These are phyloP conservation scores for Sporobolomyces pararoseus DNA, from an alignment of 768 basidiomycete genomes.

Conservation along the genomic window DNA sequence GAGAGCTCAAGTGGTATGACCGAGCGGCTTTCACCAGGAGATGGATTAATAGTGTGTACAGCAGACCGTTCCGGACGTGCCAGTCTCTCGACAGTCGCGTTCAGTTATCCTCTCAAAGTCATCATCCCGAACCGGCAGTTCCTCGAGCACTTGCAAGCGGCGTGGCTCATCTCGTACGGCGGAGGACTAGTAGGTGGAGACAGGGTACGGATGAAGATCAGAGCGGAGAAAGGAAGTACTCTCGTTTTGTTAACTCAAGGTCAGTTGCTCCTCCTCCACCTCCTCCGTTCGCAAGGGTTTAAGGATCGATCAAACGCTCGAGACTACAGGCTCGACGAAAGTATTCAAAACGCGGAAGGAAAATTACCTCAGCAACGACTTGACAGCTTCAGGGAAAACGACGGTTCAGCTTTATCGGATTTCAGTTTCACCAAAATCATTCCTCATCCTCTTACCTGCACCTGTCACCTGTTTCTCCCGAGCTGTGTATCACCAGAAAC, in stretches of 20 bases:
- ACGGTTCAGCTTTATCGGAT: constrained; percentile 68
- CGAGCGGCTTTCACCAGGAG: constrained; percentile 22
- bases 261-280: constrained; percentile 40
- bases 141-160: constrained; percentile 10
- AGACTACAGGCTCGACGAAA: constrained; percentile 73
- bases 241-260: constrained; percentile 81
- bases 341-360: constrained; percentile 77
- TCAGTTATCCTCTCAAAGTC: constrained; percentile 43
- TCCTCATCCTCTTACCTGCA: constrained; percentile 79
- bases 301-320: background rate
- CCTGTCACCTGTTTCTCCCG: constrained; percentile 86
- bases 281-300: no score
- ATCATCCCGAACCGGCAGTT: constrained; percentile 26
- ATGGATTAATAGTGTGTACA: constrained; percentile 17
- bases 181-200: constrained; percentile 90
- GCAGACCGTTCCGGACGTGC: background rate
- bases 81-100: constrained; percentile 25
- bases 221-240: constrained; percentile 58
- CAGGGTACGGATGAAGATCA: constrained; percentile 60
- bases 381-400: background rate
- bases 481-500: constrained; percentile 76
- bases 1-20: background rate
- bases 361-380: constrained; percentile 51
- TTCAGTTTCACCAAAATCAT: constrained; percentile 56
- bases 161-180: constrained; percentile 78